Percentiles rank a stretch among this genome's conserved stretches.
phyloP scores from a whole-genome alignment of 2,329 filamentous ascomycete genomes.

The Stachybotrys chlorohalonatus region DNA sequence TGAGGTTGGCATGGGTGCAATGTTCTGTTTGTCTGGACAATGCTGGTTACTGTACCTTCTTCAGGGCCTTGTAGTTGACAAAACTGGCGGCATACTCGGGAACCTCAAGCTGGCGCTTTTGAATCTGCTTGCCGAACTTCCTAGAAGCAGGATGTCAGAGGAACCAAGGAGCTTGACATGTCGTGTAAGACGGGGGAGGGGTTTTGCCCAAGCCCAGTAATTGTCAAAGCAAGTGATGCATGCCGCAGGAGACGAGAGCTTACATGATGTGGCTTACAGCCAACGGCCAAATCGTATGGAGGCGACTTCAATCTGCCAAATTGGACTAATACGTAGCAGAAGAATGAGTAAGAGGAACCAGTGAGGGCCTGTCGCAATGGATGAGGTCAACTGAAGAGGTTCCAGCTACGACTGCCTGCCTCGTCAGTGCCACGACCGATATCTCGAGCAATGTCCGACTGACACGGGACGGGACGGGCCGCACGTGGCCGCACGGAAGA shows the following conservation, averaged over 20 bases:
- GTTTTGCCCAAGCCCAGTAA: no score
- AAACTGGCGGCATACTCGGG: conserved; percentile 99
- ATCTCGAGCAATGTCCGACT: not conserved
- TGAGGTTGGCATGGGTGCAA: not conserved
- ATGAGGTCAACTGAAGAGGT: not conserved
- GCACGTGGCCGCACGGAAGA: not conserved
- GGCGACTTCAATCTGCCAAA: not conserved
- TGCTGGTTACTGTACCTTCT: conserved; percentile 59
- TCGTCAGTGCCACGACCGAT: no score
- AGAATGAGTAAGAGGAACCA: not conserved
- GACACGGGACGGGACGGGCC: not conserved
- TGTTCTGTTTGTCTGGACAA: not conserved
- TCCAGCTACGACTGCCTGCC: no score
- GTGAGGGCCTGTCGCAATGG: not conserved
- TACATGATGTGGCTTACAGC: conserved; percentile 24
- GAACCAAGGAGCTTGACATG: no score
- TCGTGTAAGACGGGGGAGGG: no score
- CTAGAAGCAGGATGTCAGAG: conserved; percentile 36
- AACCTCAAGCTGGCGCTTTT: conserved; percentile 97
- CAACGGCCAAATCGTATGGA: conserved; percentile 4
- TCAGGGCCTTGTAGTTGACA: conserved; percentile 97
- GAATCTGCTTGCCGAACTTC: conserved; percentile 99
- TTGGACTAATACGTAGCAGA: not conserved
- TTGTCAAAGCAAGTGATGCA: no score
- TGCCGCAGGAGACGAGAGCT: conserved; percentile 7